These are phyloP conservation scores for Tremella yokohamensis DNA, from an alignment of 768 basidiomycete genomes.

Conservation along the genomic window DNA sequence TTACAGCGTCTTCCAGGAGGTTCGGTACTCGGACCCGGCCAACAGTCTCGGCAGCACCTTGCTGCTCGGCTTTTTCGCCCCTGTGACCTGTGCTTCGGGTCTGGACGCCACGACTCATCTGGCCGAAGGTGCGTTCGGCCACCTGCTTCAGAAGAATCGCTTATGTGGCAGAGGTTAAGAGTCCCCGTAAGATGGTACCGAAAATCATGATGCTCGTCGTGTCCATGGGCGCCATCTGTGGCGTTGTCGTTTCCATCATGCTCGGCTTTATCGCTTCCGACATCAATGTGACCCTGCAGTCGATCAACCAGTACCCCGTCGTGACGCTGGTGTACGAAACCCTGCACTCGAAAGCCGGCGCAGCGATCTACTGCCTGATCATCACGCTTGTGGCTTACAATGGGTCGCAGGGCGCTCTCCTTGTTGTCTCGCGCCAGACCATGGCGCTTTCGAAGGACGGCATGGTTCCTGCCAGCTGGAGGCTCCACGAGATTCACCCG, in stretches of 20 bases:
- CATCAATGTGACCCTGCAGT: slow-evolving; percentile 2
- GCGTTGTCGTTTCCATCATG: slow-evolving; percentile 1
- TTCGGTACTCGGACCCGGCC: too few relatives aligned
- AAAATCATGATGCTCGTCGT: slow-evolving; percentile 1
- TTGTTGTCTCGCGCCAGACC: too few relatives aligned
- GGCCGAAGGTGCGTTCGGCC: background rate
- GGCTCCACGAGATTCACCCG: too few relatives aligned
- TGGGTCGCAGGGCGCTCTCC: background rate
- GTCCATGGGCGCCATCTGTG: background rate
- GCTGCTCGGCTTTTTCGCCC: too few relatives aligned
- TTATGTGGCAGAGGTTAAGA: background rate
- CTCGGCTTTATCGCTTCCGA: slow-evolving; percentile 4
- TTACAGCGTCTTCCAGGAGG: too few relatives aligned
- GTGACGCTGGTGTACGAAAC: slow-evolving; percentile 2
- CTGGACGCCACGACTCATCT: too few relatives aligned
- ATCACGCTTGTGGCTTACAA: background rate
- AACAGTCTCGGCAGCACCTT: too few relatives aligned
- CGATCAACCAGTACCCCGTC: background rate
- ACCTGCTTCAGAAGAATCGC: background rate
- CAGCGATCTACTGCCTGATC: slow-evolving; percentile 5
- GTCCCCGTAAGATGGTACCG: slow-evolving; percentile 1
- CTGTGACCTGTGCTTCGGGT: too few relatives aligned
- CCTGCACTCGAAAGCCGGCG: slow-evolving; percentile 1
- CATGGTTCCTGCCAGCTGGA: too few relatives aligned
- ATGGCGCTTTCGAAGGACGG: too few relatives aligned